Evolutionary conservation across 1,284 basidiomycete species (phyloP).

Genomic region (Lentinula novae-zelandiae): DNA sequence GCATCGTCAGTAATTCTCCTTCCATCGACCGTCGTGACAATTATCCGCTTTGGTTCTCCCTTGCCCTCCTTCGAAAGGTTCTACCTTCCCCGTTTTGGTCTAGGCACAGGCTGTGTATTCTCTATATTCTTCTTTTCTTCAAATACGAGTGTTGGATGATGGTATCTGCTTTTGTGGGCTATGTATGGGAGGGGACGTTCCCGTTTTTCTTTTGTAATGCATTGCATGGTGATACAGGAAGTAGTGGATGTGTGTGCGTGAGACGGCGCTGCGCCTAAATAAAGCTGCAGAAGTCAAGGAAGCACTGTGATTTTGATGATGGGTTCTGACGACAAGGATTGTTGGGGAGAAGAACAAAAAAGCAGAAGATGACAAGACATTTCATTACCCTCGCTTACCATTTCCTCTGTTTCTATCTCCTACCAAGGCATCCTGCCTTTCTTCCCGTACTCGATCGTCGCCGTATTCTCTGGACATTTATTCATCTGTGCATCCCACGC

Average conservation of each 20-base stretch:
- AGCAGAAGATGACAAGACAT: not conserved
- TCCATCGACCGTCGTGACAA: conserved; percentile 21
- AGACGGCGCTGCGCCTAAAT: not conserved
- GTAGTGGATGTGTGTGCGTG: not conserved
- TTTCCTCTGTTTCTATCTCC: not conserved
- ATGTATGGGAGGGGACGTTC: not conserved
- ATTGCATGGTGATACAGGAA: not conserved
- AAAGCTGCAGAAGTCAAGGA: not conserved
- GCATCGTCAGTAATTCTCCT: not conserved
- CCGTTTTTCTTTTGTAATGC: not conserved
- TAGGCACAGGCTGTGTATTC: conserved; percentile 16
- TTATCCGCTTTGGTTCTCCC: conserved; percentile 22
- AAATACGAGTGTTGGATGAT: not conserved
- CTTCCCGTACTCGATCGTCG: not conserved
- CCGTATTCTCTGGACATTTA: not conserved
- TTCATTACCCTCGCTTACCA: not conserved
- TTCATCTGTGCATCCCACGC: not conserved
- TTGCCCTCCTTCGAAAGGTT: conserved; percentile 17
- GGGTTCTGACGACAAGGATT: not conserved
- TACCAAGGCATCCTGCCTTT: not conserved
- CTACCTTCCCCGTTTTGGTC: conserved; percentile 14
- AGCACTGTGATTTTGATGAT: not conserved
- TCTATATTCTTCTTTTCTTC: not conserved
- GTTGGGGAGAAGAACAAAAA: not conserved
- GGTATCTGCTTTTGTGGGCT: not conserved